Evolutionary conservation across 495 filamentous ascomycete genomes (phyloP).

Genomic region (Hyaloscypha finlandica): DNA sequence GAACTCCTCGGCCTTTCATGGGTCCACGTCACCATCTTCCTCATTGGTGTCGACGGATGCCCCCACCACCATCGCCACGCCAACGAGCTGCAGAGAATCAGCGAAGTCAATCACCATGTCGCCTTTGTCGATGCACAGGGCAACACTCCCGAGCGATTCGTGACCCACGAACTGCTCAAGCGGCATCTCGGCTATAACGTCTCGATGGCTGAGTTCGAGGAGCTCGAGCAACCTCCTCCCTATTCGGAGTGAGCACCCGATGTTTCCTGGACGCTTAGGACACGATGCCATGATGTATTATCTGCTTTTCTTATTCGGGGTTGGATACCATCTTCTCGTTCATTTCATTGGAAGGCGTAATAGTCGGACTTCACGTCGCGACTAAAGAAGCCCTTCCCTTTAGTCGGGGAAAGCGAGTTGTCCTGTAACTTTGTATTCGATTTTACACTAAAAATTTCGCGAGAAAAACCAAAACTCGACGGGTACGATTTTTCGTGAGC

Average conservation of each 20-base stretch:
- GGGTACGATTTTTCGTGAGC: too few species aligned
- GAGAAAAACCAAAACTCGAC: too few species aligned
- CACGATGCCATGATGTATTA: too few species aligned
- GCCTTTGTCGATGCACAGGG: conserved; percentile 53
- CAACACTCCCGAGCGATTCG: conserved; percentile 46
- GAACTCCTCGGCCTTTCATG: conserved; percentile 47
- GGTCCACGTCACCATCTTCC: conserved; percentile 51
- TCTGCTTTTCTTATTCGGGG: too few species aligned
- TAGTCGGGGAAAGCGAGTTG: too few species aligned
- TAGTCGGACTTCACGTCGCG: too few species aligned
- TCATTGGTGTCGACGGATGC: conserved; percentile 51
- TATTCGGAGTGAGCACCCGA: conserved; percentile 17
- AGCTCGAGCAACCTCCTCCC: conserved; percentile 30
- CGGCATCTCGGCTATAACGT: conserved; percentile 49
- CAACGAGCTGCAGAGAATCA: conserved; percentile 49
- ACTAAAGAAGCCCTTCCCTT: too few species aligned
- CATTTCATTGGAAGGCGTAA: too few species aligned
- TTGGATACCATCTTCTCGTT: too few species aligned
- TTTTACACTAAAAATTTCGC: too few species aligned
- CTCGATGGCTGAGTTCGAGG: conserved; percentile 45
- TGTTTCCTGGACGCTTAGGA: too few species aligned
- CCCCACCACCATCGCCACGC: conserved; percentile 52
- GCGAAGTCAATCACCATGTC: conserved; percentile 48
- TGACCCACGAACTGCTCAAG: conserved; percentile 51
- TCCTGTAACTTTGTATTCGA: too few species aligned